These are phyloP conservation scores for Trichoderma sp. DNA, from an alignment of 2,329 filamentous ascomycete species.

Conservation along the genomic window DNA sequence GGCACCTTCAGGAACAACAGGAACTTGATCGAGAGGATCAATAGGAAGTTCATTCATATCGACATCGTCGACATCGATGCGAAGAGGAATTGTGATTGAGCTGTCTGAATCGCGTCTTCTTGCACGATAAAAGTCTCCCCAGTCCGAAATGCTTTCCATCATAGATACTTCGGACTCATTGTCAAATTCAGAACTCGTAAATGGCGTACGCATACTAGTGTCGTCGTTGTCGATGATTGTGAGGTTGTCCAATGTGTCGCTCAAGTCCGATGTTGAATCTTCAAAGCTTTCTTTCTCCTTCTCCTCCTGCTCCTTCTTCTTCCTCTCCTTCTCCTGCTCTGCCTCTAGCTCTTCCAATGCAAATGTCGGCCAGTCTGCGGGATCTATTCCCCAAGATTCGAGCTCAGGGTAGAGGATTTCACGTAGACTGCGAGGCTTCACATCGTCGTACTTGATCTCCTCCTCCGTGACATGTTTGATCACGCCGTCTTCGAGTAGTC, in stretches of 20 bases:
- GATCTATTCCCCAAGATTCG: not conserved
- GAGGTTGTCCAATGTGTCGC: not conserved
- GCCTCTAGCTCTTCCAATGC: not conserved
- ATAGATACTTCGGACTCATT: not conserved
- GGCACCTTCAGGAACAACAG: no score
- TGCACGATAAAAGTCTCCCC: not conserved
- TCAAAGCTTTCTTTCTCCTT: not conserved
- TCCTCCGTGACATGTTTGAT: not conserved
- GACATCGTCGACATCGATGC: not conserved
- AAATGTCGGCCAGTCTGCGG: not conserved
- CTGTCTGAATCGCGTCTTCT: not conserved
- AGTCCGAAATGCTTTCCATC: not conserved
- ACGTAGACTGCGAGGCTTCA: not conserved
- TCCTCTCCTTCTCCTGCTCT: not conserved
- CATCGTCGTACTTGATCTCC: not conserved
- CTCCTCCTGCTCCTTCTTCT: no score
- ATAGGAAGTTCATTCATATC: not conserved
- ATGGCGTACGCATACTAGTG: not conserved
- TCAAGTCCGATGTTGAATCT: not conserved
- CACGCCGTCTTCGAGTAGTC: not conserved
- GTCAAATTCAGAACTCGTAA: not conserved
- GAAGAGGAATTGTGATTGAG: not conserved
- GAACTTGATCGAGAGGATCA: no score
- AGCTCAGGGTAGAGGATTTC: not conserved
- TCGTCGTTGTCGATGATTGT: not conserved